These are phyloP conservation scores for Hypoxylon sp. DNA, from an alignment of 2,329 filamentous ascomycete species.

Conservation along the genomic window DNA sequence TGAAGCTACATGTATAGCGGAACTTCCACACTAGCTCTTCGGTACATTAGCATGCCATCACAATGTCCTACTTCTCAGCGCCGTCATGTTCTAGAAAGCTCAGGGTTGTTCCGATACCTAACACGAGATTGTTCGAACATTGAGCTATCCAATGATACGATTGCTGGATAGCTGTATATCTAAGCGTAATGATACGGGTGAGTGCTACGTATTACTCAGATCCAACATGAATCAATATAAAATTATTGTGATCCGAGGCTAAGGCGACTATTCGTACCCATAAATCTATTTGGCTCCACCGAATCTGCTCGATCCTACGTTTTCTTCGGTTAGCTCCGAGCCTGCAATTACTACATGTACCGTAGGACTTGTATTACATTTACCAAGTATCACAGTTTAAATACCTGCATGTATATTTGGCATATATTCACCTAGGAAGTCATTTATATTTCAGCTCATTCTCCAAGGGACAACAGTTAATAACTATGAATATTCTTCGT, in stretches of 20 bases:
- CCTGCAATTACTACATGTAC: not conserved
- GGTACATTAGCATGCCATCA: conserved; percentile 22
- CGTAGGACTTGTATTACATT: not conserved
- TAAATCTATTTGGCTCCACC: not conserved
- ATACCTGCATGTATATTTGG: no score
- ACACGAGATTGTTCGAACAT: no score
- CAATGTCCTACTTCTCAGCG: not conserved
- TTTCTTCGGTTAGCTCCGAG: conserved; percentile 1
- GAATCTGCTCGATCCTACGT: no score
- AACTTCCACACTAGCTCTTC: conserved; percentile 7
- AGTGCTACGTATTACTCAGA: not conserved
- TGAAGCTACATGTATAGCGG: not conserved
- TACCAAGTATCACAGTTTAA: not conserved
- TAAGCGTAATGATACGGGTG: not conserved
- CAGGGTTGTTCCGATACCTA: not conserved
- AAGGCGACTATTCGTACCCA: not conserved
- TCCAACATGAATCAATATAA: not conserved
- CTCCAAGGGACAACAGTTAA: no score
- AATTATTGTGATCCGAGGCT: not conserved
- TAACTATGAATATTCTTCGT: not conserved
- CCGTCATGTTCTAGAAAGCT: not conserved
- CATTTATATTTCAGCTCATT: not conserved
- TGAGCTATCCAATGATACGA: not conserved
- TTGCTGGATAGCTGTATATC: no score
- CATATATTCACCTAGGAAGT: no score